Base-by-base conservation (phyloP, 176 grass and related monocot species). In the Raddia guianensis region DNA sequence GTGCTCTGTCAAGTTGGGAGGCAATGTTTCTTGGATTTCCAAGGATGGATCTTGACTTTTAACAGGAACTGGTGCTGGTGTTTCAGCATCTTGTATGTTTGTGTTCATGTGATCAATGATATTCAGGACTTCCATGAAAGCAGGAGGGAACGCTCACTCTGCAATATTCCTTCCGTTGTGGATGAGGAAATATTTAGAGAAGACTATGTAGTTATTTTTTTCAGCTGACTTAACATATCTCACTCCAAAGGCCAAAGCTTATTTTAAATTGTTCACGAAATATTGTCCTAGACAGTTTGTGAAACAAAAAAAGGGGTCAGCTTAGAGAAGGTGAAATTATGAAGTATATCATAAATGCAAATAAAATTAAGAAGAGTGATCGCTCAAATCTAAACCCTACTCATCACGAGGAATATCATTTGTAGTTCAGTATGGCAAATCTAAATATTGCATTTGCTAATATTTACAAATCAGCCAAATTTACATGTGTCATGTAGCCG, bases 111-210 rank as follows among this genome's bases (percentile, higher is more conserved):
- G 68, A 20, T 63, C 65, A 70, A 61, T 75, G 74, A 60, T 80
- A 43, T 83, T 65, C 54, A 62, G 37, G 63, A 62, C 45, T 81
- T 94, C 88, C 68, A 86, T 86, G 57, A 5, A 68, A 63, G 15
- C 9, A 51, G 70, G 48, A 27, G 63, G 82, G 55, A 32, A 63
- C 35, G 16, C 27, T 63, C 40, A 68, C 16, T 85, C 69, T 47
- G 5, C 34, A 75, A 9, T 72, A 45, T 6, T 45, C 61, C 10
- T 87, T 66, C 84, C 68, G 59, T 45, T 49, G 76, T 60, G 78
- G 49, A n/a, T 12, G 47, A 58, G 54, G 73, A 78, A 52, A 35
- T 68, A 60, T 71, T 40, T 19, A 75, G 44, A 75, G 18, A 34
- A 66, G 78, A 58, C 61, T 87, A 58, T 55, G 37, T 6, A 13